Conservation (phyloP, 805 yeast species). For the Candida morakotiae region DNA sequence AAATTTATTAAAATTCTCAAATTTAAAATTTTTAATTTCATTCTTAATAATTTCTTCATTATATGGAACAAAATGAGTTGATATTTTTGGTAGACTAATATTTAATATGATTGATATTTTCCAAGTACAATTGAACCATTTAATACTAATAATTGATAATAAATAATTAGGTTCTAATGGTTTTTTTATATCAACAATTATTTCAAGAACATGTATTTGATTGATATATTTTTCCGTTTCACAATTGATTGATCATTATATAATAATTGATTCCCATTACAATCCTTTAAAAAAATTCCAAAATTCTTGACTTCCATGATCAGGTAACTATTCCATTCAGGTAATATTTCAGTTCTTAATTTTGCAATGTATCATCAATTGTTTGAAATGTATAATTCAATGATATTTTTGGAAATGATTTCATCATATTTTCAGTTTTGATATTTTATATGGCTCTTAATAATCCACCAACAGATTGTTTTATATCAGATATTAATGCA, state of each 20-base stretch:
- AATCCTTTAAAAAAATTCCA: constrained; percentile 71
- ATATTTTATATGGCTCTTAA: constrained; percentile 79
- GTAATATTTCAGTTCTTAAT: constrained; percentile 61
- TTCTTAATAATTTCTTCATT: constrained; percentile 36
- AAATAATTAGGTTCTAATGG: constrained; percentile 70
- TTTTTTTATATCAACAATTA: constrained; percentile 56
- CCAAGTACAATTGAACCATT: constrained; percentile 76
- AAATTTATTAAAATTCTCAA: constrained; percentile 59
- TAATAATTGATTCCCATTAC: constrained; percentile 75
- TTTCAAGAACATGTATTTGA: constrained; percentile 55
- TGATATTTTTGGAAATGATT: constrained; percentile 68
- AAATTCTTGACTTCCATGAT: constrained; percentile 66
- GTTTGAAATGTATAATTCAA: constrained; percentile 69
- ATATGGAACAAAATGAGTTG: constrained; percentile 38
- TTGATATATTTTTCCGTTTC: constrained; percentile 45
- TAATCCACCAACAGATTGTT: constrained; percentile 89
- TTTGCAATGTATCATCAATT: constrained; percentile 60
- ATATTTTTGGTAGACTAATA: constrained; percentile 59
- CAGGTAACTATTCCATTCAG: constrained; percentile 70
- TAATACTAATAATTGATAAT: constrained; percentile 69
- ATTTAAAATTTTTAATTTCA: constrained; percentile 45
- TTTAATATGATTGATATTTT: constrained; percentile 56
- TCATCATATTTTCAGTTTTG: constrained; percentile 65
- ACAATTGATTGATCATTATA: constrained; percentile 53
- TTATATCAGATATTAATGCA: constrained; percentile 87